Base-by-base conservation (phyloP, 2,329 filamentous ascomycete genomes). In the Zymoseptoria tritici region DNA sequence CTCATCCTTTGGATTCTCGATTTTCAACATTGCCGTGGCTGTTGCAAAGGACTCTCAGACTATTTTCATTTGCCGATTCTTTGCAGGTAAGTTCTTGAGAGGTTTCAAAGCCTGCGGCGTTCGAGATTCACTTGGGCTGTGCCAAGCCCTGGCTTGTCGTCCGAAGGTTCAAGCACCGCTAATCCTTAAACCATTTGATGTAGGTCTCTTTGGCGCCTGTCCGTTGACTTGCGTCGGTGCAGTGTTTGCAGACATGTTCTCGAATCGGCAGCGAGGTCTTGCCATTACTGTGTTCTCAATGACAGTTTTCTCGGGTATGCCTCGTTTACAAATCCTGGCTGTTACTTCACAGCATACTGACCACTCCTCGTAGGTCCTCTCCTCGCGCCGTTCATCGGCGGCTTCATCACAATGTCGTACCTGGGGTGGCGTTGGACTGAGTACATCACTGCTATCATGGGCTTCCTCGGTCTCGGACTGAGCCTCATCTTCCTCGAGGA, bases 401-500 rank as follows among this genome's bases (percentile, higher is more conserved):
- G 71, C 9, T 73, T 72, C 61, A 71, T 73, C 54, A 67, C 67
- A 1, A 68, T 66, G 52, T 64, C 60, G 36, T 69, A 71, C 49
- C 65, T 74, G 1, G 71, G 73, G n/a, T 85, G 82, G 83, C 69
- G 77, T 21, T 85, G 81, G 81, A 72, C 69, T 9, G 70, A 68
- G 55, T 58, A 83, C 64, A 76, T 85, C 49, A 76, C 76, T 3
- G 77, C 77, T 0, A 78, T 85, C 64, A 82, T 85, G 80, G 82
- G 81, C n/a, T 82, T 80, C 60, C 19, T 73, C 3, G 76, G 79
- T 2, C 77, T 82, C 11, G 67, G 72, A 0, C 67, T 83, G 9
- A 75, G 81, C 51, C 49, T 83, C 0, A 64, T 84, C 46, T 83
- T 85, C 70, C 74, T 84, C 24, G 71, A 81, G 55, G 83, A 85